A percentile compares a stretch with the other conserved stretches of the same genome.
phyloP scores from a whole-genome alignment of 176 grass and related monocot species.

The Aechmea fasciata region DNA sequence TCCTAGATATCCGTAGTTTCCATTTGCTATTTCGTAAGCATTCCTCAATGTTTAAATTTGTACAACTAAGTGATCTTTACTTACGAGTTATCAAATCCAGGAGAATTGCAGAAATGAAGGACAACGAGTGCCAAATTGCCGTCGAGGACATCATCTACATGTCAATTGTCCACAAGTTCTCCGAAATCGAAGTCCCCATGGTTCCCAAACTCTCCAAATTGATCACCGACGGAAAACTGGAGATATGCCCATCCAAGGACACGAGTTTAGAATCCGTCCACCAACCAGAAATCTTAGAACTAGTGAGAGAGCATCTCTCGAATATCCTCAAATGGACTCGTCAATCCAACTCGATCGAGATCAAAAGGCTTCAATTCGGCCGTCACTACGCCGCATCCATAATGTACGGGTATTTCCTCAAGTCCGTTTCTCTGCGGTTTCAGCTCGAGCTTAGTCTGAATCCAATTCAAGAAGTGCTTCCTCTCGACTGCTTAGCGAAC shows the following conservation, averaged over 20 bases:
- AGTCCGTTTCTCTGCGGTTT: conserved; percentile 40
- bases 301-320: conserved; percentile 49
- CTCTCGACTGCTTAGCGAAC: conserved; percentile 26
- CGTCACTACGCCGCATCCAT: conserved; percentile 47
- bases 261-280: conserved; percentile 52
- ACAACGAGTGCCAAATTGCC: conserved; percentile 41
- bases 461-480: conserved; percentile 22
- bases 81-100: conserved; percentile 22
- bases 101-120: conserved; percentile 56
- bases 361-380: conserved; percentile 42
- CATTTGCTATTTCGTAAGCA: neutral
- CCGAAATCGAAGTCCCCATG: conserved; percentile 54
- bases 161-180: conserved; percentile 56
- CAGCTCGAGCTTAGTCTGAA: conserved; percentile 33
- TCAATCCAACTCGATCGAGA: conserved; percentile 36
- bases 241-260: conserved; percentile 44
- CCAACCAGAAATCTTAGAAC: conserved; percentile 27
- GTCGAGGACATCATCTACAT: conserved; percentile 53
- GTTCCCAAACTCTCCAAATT: conserved; percentile 47
- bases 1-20: neutral
- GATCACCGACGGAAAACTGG: conserved; percentile 35
- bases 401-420: conserved; percentile 55
- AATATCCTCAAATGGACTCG: conserved; percentile 52
- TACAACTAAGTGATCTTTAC: conserved; percentile 13
- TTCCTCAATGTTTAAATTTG: neutral